phyloP scores from a whole-genome alignment of 495 filamentous ascomycete species.

The Aspergillus sparsus region DNA sequence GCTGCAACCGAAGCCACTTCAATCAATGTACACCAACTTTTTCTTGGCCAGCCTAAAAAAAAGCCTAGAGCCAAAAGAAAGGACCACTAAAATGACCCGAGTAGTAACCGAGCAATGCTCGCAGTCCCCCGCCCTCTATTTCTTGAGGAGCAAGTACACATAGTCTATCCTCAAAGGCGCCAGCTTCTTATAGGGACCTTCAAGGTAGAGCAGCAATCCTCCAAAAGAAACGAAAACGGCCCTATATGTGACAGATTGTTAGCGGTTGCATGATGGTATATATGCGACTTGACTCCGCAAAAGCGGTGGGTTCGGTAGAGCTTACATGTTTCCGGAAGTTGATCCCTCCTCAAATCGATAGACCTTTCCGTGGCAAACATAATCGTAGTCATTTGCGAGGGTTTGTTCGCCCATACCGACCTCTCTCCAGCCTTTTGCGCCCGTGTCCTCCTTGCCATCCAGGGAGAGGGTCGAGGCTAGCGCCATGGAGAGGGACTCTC shows the following conservation, averaged over 20 bases:
- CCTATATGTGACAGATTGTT: constrained; percentile 48
- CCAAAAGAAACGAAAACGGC: constrained; percentile 93
- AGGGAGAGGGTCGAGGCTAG: constrained; percentile 81
- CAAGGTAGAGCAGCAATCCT: constrained; percentile 82
- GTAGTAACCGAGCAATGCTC: too few relatives aligned
- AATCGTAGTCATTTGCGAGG: constrained; percentile 91
- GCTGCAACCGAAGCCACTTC: constrained; percentile 29
- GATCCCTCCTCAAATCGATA: constrained; percentile 92
- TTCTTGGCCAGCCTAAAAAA: constrained; percentile 1
- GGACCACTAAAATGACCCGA: neutral
- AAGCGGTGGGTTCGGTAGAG: constrained; percentile 12
- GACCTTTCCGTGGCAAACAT: constrained; percentile 96
- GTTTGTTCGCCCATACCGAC: constrained; percentile 69
- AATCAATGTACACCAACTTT: constrained; percentile 19
- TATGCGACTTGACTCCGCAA: neutral
- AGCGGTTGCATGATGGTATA: neutral
- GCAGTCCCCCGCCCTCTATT: constrained; percentile 48
- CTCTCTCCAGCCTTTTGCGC: constrained; percentile 77
- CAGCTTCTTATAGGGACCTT: constrained; percentile 94
- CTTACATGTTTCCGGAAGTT: constrained; percentile 81
- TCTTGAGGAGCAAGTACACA: constrained; percentile 90
- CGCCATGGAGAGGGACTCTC: constrained; percentile 74
- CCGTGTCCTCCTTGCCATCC: constrained; percentile 72
- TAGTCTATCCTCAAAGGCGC: constrained; percentile 88
- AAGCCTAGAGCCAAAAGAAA: constrained; percentile 4